Base-by-base conservation (phyloP, 345 rosid species). In the Sonneratia alba region DNA sequence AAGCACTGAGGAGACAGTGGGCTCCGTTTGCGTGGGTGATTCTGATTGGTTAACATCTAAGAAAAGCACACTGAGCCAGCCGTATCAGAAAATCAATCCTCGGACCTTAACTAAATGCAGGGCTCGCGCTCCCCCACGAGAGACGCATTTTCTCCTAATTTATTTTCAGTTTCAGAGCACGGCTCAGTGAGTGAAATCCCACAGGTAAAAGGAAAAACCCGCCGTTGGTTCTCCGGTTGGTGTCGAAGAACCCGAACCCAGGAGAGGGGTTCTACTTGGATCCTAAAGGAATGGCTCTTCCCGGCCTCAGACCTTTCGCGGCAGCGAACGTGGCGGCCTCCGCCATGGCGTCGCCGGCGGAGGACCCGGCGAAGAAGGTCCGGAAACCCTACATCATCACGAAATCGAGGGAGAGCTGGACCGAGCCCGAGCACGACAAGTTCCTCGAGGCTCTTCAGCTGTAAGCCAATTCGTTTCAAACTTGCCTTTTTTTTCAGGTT, bases 391-490 rank as follows among this genome's bases (percentile, higher is more conserved):
- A 91, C 79, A 91, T 91, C 55, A 87, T 91, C 75, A 83, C 91
- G 77, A 91, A 91, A 86, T 91, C 93, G 2, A 84, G 97, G 62
- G 93, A 91, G 88, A 91, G 90, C 88, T 91, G 97, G 97, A 91
- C 96, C 14, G 97, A 91, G 27, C 97, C 97, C n/a, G 97, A 91
- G 77, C 97, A 91, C 79, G 97, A 91, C 78, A 91, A 91, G 77
- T 91, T 91, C 74, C 91, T 91, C 37, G 97, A 89, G 81, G 97
- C 97, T 73, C 91, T 91, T 40, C 97, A 91, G 80, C 86, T 91
- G 97, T 91, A 84, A 87, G 77, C 71, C 24, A 16, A 57, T n/a
- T 4, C 22, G 6, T 4, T 18, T 53, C 57, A 53, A 47, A 16
- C 15, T 3, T 3, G 21, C n/a, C 18, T 32, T 32, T 4, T 22